Percentiles rank a stretch among this genome's conserved stretches.
phyloP scores from a whole-genome alignment of 2,329 filamentous ascomycete genomes.

The Metarhizium album region DNA sequence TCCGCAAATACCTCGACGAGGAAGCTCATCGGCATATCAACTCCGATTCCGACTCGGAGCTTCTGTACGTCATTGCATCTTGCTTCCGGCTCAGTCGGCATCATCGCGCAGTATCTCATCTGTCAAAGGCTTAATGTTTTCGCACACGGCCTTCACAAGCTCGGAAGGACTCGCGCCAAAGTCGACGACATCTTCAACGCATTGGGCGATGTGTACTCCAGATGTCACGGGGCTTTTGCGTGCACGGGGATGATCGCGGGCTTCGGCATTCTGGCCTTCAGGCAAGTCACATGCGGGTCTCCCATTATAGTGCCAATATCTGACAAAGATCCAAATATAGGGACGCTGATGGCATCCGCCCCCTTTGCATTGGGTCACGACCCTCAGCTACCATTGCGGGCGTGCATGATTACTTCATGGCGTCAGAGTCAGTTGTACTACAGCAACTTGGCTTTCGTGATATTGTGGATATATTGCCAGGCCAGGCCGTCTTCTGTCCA shows the following conservation, averaged over 20 bases:
- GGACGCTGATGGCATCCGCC: slow-evolving; percentile 55
- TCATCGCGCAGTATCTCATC: neutral
- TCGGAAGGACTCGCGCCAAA: slow-evolving; percentile 72
- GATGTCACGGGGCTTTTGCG: slow-evolving; percentile 65
- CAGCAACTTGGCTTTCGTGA: slow-evolving; percentile 69
- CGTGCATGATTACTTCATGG: slow-evolving; percentile 78
- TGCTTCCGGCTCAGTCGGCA: neutral
- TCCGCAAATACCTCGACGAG: slow-evolving; percentile 62
- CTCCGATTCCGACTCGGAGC: slow-evolving; percentile 76
- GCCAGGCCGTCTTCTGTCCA: slow-evolving; percentile 74
- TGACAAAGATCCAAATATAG: neutral
- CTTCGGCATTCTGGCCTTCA: slow-evolving; percentile 70
- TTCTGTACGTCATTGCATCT: slow-evolving; percentile 8
- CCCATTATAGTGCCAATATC: neutral
- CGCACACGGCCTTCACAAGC: slow-evolving; percentile 69
- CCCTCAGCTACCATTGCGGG: slow-evolving; percentile 50
- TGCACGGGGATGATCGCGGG: slow-evolving; percentile 74
- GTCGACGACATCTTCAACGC: slow-evolving; percentile 65
- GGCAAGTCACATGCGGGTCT: slow-evolving; percentile 19
- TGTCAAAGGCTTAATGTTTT: slow-evolving; percentile 61
- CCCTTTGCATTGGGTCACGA: slow-evolving; percentile 67
- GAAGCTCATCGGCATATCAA: slow-evolving; percentile 81
- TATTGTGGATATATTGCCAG: slow-evolving; percentile 68
- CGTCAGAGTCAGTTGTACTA: slow-evolving; percentile 78
- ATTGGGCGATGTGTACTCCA: slow-evolving; percentile 60